Evolutionary conservation across 306 rosid species (phyloP), one percentile per base, ranked within the genome.

Genomic region (Abrus precatorius): DNA sequence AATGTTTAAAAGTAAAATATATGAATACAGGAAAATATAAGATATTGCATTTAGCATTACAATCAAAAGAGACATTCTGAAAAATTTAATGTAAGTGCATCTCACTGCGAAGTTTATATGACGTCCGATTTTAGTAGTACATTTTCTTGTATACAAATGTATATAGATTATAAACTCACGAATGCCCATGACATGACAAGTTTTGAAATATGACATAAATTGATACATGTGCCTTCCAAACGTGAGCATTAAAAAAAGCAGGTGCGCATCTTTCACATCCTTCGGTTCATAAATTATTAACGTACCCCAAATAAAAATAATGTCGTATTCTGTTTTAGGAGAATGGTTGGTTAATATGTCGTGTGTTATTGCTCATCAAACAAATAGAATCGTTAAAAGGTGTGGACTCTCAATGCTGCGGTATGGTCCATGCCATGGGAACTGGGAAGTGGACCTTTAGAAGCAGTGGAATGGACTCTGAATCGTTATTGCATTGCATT

Each of bases 231-330:
- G 32, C 7, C 7, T 3, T 14, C 45, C 8, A 36, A 13, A 4
- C 3, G 45, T 34, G 28, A 34, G 6, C 27, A 62, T 62, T 62
- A 27, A 62, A 6, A 62, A 11, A 33, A 32, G 27, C 45, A 10
- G 32, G 34, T 3, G 29, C 36, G n/a, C 9, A 11, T 38, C 52
- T 49, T 70, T 48, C 9, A 38, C 2, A 14, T 38, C 49, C 30
- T 64, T 64, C 48, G 12, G 13, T 38, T 36, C 64, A 68, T 36
- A 49, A 53, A 43, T 45, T 20, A 20, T 20, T 20, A 20, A 20
- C 0, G 41, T 56, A 57, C 11, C 28, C 53, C 57, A 30, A 61
- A 74, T 20, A 74, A 74, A 30, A 61, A 74, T 20, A 74, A 74
- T 36, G 40, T 57, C 28, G 41, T 27, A 56, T 55, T 28, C 7